A percentile compares a stretch with the other conserved stretches of the same genome.
Conservation (phyloP, 2,329 filamentous ascomycete genomes). For the Calonectria pauciramosa region DNA sequence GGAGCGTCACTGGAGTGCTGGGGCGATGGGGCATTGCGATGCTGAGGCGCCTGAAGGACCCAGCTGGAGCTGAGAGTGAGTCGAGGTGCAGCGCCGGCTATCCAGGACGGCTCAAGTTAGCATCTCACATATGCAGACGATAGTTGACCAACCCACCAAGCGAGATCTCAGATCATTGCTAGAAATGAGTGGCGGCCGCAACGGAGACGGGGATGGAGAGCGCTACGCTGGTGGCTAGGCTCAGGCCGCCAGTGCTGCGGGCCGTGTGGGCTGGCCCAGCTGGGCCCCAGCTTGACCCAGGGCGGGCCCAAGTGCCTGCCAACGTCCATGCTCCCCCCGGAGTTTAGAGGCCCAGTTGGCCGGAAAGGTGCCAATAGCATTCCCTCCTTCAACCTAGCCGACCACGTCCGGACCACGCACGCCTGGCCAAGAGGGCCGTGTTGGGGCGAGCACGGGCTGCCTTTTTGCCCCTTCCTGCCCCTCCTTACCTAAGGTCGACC, state of each 20-base stretch:
- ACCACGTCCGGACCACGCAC: conserved; percentile 6
- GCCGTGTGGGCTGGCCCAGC: conserved; percentile 14
- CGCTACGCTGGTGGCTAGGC: conserved; percentile 7
- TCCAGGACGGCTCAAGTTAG: conserved; percentile 40
- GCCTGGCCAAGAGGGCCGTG: conserved; percentile 18
- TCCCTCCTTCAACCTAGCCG: conserved; percentile 7
- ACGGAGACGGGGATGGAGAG: conserved; percentile 31
- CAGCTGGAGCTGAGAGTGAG: conserved; percentile 39
- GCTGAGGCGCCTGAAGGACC: conserved; percentile 31
- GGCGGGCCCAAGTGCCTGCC: conserved; percentile 37
- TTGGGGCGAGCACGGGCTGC: conserved; percentile 14
- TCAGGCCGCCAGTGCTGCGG: conserved; percentile 13
- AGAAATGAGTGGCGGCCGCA: conserved; percentile 40
- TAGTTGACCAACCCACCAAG: conserved; percentile 40
- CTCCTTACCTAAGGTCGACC: conserved; percentile 1
- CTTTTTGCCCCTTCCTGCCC: background rate
- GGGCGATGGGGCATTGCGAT: conserved; percentile 21
- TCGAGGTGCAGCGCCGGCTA: conserved; percentile 42
- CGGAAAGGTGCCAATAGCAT: conserved; percentile 12
- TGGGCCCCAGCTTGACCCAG: conserved; percentile 26
- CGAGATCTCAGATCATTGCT: conserved; percentile 46
- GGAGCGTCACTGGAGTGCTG: background rate
- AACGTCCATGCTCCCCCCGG: conserved; percentile 21
- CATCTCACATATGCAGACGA: conserved; percentile 42
- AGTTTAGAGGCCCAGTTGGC: conserved; percentile 8